A percentile compares a stretch with the other conserved stretches of the same genome.
phyloP scores from a whole-genome alignment of 495 filamentous ascomycete genomes.

The Penicillium canariense region DNA sequence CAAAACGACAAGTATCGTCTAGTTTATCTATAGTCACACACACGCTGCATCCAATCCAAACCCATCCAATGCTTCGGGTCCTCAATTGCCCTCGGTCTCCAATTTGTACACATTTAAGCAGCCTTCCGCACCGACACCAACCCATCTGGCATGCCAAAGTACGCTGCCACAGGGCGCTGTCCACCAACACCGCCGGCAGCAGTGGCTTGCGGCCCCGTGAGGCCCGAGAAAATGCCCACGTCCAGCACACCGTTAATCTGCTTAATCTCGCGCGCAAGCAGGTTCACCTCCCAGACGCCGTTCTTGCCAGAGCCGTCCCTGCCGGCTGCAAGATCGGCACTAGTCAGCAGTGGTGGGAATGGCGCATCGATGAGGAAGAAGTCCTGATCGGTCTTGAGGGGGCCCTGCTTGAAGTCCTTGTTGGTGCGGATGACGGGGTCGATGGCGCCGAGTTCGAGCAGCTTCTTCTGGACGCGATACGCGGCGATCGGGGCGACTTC shows the following conservation, averaged over 20 bases:
- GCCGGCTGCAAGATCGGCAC: constrained; percentile 52
- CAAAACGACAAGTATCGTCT: constrained; percentile 28
- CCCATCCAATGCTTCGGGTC: neutral
- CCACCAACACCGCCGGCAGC: constrained; percentile 62
- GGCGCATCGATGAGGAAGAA: constrained; percentile 93
- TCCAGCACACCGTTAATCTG: constrained; percentile 83
- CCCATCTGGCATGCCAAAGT: constrained; percentile 89
- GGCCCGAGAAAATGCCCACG: constrained; percentile 83
- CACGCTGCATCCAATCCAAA: constrained; percentile 3
- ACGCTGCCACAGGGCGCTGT: constrained; percentile 88
- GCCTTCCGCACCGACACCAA: constrained; percentile 54
- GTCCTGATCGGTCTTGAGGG: constrained; percentile 87
- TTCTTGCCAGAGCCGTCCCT: constrained; percentile 49
- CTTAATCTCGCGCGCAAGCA: constrained; percentile 69
- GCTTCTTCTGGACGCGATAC: constrained; percentile 62
- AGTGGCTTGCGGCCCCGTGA: constrained; percentile 67
- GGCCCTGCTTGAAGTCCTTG: constrained; percentile 67
- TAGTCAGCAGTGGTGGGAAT: constrained; percentile 67
- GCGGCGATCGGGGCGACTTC: constrained; percentile 86
- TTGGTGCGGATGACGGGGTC: constrained; percentile 68
- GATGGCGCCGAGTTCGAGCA: constrained; percentile 67
- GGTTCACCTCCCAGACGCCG: constrained; percentile 75
- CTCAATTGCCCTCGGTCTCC: neutral
- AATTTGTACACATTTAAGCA: constrained; percentile 21
- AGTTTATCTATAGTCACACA: constrained; percentile 17